Percentiles rank a stretch among this genome's conserved stretches.
Conservation (phyloP, 2,329 filamentous ascomycete species). For the Epichloe baconii region DNA sequence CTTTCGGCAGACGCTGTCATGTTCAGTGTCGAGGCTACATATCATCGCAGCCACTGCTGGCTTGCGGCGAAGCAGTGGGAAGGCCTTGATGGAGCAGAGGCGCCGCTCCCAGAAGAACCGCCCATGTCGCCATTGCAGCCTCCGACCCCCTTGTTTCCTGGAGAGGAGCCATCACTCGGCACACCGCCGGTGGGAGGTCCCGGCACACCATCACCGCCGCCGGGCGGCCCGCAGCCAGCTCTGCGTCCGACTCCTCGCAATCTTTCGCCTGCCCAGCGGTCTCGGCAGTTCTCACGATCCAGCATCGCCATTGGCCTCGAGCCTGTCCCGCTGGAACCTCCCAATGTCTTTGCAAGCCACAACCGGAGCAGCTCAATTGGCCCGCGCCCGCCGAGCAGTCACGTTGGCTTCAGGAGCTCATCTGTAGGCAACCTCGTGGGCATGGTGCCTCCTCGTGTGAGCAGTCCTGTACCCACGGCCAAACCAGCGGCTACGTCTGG, state of each 20-base stretch:
- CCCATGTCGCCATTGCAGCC: constrained; percentile 26
- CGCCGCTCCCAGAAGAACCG: constrained; percentile 16
- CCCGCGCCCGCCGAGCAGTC: constrained; percentile 19
- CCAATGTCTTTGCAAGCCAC: constrained; percentile 14
- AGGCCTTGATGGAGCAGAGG: constrained; percentile 17
- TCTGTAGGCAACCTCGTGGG: constrained; percentile 24
- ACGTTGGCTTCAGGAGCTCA: constrained; percentile 18
- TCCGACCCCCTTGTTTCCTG: constrained; percentile 23
- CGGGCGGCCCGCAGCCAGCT: constrained; percentile 13
- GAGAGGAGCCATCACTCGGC: constrained; percentile 15
- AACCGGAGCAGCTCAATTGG: constrained; percentile 24
- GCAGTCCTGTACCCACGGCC: constrained; percentile 9
- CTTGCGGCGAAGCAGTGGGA: constrained; percentile 39
- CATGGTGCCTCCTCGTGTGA: constrained; percentile 7
- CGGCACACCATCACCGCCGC: constrained; percentile 16
- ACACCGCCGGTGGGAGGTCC: constrained; percentile 10
- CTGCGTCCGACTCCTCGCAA: constrained; percentile 22
- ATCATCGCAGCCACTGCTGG: constrained; percentile 46
- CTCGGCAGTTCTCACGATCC: constrained; percentile 24
- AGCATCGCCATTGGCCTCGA: constrained; percentile 32
- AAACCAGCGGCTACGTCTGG: constrained; percentile 16
- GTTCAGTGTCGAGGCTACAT: constrained; percentile 48
- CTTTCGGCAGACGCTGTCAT: constrained; percentile 46
- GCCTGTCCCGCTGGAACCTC: constrained; percentile 26
- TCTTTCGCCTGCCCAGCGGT: constrained; percentile 23